Conservation (phyloP, 2,329 filamentous ascomycete genomes). For the Ascocoryne sarcoides region DNA sequence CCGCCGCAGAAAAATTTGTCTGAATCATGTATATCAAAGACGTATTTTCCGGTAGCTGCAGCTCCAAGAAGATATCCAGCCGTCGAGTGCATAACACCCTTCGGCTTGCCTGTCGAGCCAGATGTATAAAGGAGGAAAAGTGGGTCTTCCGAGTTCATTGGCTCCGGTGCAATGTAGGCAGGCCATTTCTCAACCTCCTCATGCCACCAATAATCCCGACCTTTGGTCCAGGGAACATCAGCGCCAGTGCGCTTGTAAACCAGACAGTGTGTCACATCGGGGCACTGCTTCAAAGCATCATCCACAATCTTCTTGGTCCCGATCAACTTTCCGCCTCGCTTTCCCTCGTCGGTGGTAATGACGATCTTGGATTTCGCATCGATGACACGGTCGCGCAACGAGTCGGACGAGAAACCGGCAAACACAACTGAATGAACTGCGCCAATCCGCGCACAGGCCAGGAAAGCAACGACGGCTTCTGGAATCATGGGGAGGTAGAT, state of each 20-base stretch:
- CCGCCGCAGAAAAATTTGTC: constrained; percentile 97
- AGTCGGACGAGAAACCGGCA: constrained; percentile 94
- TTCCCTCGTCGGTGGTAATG: constrained; percentile 96
- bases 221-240: constrained; percentile 70
- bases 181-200: constrained; percentile 98
- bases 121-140: constrained; percentile 97
- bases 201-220: constrained; percentile 90
- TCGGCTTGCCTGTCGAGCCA: constrained; percentile 95
- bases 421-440: constrained; percentile 97
- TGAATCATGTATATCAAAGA: constrained; percentile 92
- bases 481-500: constrained; percentile 99
- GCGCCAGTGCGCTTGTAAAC: constrained; percentile 94
- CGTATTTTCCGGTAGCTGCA: constrained; percentile 92
- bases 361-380: constrained; percentile 88
- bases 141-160: constrained; percentile 88
- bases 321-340: constrained; percentile 94
- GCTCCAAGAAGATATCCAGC: constrained; percentile 91
- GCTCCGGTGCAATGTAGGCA: constrained; percentile 79
- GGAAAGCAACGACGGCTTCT: constrained; percentile 82
- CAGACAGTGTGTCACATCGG: constrained; percentile 73
- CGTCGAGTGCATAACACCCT: constrained; percentile 97
- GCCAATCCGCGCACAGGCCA: constrained; percentile 86
- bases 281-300: constrained; percentile 92
- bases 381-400: constrained; percentile 85
- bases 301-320: constrained; percentile 99